phyloP scores from a whole-genome alignment of 495 filamentous ascomycete species.

The Lepidopterella palustris region DNA sequence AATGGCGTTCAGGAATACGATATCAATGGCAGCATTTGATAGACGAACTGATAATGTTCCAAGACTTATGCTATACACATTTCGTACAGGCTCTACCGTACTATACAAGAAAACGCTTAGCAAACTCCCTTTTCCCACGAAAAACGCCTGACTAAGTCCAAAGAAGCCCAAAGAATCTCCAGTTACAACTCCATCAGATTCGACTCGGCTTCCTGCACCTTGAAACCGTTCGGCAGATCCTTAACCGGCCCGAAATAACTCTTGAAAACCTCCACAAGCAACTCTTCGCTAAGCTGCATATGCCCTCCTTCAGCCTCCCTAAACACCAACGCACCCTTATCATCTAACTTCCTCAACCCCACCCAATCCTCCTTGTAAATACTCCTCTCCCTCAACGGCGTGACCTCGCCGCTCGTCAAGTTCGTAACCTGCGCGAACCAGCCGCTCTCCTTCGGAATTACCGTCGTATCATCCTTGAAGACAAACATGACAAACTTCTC shows the following conservation, averaged over 20 bases:
- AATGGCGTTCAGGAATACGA: slow-evolving; percentile 5
- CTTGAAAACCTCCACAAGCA: slow-evolving; percentile 59
- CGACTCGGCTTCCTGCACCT: neutral
- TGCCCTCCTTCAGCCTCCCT: slow-evolving; percentile 63
- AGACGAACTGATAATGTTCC: neutral
- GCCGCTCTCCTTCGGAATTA: slow-evolving; percentile 82
- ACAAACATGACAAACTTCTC: slow-evolving; percentile 82
- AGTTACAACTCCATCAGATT: neutral
- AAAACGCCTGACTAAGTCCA: neutral
- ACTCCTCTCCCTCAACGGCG: slow-evolving; percentile 58
- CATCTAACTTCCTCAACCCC: slow-evolving; percentile 73
- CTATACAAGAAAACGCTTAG: neutral
- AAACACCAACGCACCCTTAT: slow-evolving; percentile 73
- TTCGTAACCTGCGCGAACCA: slow-evolving; percentile 85
- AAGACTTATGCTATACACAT: neutral
- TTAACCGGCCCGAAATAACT: slow-evolving; percentile 59
- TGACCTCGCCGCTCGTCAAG: slow-evolving; percentile 54
- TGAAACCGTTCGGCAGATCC: neutral
- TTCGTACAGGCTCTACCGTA: neutral
- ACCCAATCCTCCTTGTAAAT: slow-evolving; percentile 94
- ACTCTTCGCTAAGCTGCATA: slow-evolving; percentile 70
- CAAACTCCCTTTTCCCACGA: neutral
- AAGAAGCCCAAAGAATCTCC: neutral
- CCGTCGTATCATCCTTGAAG: slow-evolving; percentile 80
- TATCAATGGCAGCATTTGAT: neutral